Evolutionary conservation across 2,329 filamentous ascomycete genomes (phyloP).

Genomic region (Rhinocladiella mackenziei): DNA sequence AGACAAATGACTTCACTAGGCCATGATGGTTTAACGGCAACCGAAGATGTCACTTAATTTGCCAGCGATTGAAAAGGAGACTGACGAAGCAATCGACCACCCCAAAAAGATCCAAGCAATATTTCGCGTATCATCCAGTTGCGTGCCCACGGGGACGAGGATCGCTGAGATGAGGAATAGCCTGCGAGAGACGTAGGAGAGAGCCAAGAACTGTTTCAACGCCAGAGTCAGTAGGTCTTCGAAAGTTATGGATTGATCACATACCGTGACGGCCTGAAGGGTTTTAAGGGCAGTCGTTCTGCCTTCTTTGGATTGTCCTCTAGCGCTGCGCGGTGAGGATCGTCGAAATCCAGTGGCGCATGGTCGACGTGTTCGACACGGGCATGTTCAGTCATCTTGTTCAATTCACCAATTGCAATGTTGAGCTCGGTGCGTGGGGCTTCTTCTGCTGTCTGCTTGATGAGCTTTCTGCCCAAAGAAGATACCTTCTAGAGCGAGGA

Average conservation of each 20-base stretch:
- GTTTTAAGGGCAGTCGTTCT: not conserved
- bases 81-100: not conserved
- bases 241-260: not conserved
- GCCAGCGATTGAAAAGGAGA: no score
- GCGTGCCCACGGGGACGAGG: not conserved
- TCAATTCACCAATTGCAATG: no score
- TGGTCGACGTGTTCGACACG: not conserved
- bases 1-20: no score
- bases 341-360: not conserved
- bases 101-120: not conserved
- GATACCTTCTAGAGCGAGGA: no score
- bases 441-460: no score
- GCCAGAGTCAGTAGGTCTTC: not conserved
- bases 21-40: no score
- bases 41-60: no score
- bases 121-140: not conserved
- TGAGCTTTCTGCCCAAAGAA: no score
- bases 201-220: conserved; percentile 12
- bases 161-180: not conserved
- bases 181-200: conserved; percentile 13
- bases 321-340: not conserved
- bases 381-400: no score
- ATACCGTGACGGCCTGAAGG: not conserved
- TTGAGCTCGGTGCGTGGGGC: no score
- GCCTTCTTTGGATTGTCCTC: not conserved